Evolutionary conservation across 208 protist genomes (phyloP), one percentile per base, ranked within the genome.

Genomic region (Acanthamoeba castellanii): DNA sequence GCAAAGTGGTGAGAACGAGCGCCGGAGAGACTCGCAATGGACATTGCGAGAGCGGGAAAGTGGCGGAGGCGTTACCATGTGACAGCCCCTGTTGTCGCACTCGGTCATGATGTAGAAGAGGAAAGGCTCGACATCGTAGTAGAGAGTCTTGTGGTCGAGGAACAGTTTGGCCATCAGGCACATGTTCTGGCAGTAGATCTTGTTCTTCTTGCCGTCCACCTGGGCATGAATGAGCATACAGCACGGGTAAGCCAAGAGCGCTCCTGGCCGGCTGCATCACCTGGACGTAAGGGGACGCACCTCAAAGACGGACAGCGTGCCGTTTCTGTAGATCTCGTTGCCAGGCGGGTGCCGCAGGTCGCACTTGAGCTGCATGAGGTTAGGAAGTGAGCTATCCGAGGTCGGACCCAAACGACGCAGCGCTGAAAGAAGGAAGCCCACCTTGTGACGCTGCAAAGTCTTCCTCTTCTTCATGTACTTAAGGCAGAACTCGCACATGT

Each of bases 81-180:
- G 98, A 84, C 98, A 98, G 20, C 99, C 99, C 76, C 98, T 95
- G 18, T 98, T 95, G 96, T 99, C 98, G 55, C 98, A 97, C 76
- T 99, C 98, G 85, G 98, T 99, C 78, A 99, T 96, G 11, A 99
- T 98, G 94, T 99, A 99, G 95, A 99, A 99, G 7, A 99, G 96
- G 96, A 99, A 99, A 1, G 99, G 99, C 32, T 99, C 99, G 61
- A 99, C 99, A 96, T 99, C 99, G 96, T 99, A 99, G 95, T 99
- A 99, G 7, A 99, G 97, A 0, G 99, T 99, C 97, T 99, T 99
- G 97, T 99, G 99, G 97, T 99, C 99, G 0, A 99, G 97, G 97
- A 99, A 99, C 1, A 99, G 97, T 94, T 99, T 99, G 1, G 99
- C 99, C 5, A 99, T 96, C 13, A 99, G 97, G 87, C 99, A 99